phyloP scores from a whole-genome alignment of 768 basidiomycete species.

The Tricholoma matsutake region DNA sequence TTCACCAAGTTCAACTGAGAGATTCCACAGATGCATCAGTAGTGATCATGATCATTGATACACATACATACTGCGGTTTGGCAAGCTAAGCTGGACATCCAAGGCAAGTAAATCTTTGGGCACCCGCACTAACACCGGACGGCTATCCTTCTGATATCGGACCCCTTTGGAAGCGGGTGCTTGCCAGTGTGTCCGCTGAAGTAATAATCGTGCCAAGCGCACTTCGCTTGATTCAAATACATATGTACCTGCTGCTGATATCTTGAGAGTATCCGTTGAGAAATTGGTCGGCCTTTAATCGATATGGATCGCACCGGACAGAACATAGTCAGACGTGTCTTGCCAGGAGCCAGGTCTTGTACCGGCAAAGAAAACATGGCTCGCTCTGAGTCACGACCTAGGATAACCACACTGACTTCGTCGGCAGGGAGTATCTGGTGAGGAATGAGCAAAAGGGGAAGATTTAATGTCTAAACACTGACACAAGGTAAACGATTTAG shows the following conservation, averaged over 20 bases:
- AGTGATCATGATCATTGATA: background rate
- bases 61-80: constrained; percentile 38
- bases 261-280: constrained; percentile 38
- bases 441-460: constrained; percentile 3
- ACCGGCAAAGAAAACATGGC: constrained; percentile 49
- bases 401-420: constrained; percentile 56
- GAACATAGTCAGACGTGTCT: constrained; percentile 53
- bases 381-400: constrained; percentile 61
- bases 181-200: constrained; percentile 62
- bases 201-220: constrained; percentile 55
- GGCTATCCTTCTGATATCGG: constrained; percentile 24
- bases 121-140: constrained; percentile 51
- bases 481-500: constrained; percentile 77
- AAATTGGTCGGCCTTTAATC: background rate
- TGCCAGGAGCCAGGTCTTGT: constrained; percentile 52
- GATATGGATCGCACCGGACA: constrained; percentile 59
- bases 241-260: constrained; percentile 66
- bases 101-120: constrained; percentile 61
- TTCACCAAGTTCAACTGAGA: constrained; percentile 63
- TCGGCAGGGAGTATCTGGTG: constrained; percentile 59
- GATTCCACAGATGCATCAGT: background rate
- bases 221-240: constrained; percentile 66
- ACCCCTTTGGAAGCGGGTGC: constrained; percentile 21
- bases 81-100: constrained; percentile 60
- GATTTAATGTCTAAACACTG: constrained; percentile 26